Base-by-base conservation (phyloP, 2,329 filamentous ascomycete genomes). In the Pezicula carpinea region DNA sequence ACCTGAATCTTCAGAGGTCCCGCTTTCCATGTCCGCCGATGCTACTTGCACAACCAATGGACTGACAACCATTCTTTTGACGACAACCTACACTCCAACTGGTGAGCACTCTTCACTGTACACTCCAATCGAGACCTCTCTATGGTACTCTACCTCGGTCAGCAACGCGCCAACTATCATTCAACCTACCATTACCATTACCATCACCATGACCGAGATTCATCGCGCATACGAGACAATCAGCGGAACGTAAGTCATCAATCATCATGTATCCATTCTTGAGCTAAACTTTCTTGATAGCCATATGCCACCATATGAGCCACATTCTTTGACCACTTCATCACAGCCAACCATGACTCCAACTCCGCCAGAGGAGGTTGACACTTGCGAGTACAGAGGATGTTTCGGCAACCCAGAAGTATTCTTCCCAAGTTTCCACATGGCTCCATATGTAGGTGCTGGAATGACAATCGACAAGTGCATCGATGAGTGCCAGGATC, bases 91-190 rank as follows among this genome's bases (percentile, higher is more conserved):
- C 15, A 31, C 36, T 4, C 44, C 48, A 10, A 39, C 39, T 8
- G 18, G 32, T 14, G 23, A 35, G 26, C 35, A 11, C 13, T 49
- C 34, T 19, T 26, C 47, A 7, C n/a, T 39, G 18, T 39, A 17
- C 6, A 40, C n/a, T 22, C 39, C 48, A 13, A 26, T 47, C 2
- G 44, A 29, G 10, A 47, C 40, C 17, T 47, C 44, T 5, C 21
- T 47, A 17, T 44, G 31, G 21, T 50, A 50, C 29, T 47, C 40
- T 4, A 50, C 44, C 5, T 31, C 44, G 11, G 40, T 50, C 5
- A 50, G 35, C 22, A 32, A 50, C 21, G 48, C 44, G 2, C 48
- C 48, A 15, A 36, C 21, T 19, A 10, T 29, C 6, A 29, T 42
- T 31, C n/a, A 39, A 13, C 11, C 13, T 18, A 39, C 35, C 17